Evolutionary conservation across 768 basidiomycete species (phyloP).

Genomic region (Auriscalpium vulgare): DNA sequence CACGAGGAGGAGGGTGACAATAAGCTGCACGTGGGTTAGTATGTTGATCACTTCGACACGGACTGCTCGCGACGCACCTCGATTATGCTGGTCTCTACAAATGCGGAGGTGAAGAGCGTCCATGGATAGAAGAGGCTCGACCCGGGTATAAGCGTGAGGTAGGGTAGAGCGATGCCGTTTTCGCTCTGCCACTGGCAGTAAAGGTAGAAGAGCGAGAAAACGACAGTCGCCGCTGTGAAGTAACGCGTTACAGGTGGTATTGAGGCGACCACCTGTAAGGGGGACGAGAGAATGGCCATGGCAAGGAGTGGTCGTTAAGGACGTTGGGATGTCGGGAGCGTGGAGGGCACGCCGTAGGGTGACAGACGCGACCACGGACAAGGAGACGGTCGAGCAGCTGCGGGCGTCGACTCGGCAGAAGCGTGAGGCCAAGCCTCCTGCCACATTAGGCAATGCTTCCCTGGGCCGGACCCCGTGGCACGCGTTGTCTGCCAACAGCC

Average conservation of each 20-base stretch:
- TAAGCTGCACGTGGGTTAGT: constrained; percentile 43
- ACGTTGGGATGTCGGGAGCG: neutral
- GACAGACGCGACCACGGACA: neutral
- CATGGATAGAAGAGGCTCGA: constrained; percentile 81
- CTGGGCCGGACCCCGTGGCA: neutral
- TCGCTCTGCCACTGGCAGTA: constrained; percentile 54
- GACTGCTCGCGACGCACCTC: constrained; percentile 53
- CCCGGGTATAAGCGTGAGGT: constrained; percentile 77
- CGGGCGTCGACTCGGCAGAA: neutral
- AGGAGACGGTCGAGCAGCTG: neutral
- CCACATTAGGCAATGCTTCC: neutral
- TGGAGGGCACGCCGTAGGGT: neutral
- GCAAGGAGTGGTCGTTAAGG: neutral
- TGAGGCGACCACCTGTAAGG: constrained; percentile 57
- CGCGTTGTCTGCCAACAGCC: neutral
- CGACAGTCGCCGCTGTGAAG: constrained; percentile 55
- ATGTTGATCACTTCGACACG: neutral
- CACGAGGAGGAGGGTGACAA: constrained; percentile 67
- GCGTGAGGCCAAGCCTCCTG: neutral
- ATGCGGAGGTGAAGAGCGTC: constrained; percentile 84
- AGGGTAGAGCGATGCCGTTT: constrained; percentile 39
- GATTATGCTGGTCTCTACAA: constrained; percentile 76
- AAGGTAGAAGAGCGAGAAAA: constrained; percentile 50
- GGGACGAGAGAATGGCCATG: constrained; percentile 76
- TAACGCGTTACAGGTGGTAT: constrained; percentile 74